Evolutionary conservation across 2,329 filamentous ascomycete species (phyloP).

Genomic region (Pezicula neosporulosa): DNA sequence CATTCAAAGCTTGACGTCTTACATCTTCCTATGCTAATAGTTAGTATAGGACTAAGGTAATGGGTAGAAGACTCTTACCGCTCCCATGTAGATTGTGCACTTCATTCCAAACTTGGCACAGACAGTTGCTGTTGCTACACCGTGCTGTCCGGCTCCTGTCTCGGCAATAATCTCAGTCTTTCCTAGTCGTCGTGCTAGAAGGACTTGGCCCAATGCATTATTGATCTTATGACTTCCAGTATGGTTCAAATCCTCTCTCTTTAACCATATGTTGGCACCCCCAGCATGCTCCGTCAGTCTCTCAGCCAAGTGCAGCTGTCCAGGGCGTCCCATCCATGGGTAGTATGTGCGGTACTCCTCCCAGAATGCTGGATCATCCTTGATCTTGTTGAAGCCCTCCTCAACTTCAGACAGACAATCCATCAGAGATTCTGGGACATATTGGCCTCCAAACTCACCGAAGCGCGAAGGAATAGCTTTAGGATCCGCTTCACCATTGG

Average conservation of each 20-base stretch:
- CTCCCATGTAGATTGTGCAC: conserved; percentile 97
- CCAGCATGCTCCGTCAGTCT: conserved; percentile 85
- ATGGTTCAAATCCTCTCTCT: conserved; percentile 96
- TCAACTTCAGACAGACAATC: conserved; percentile 91
- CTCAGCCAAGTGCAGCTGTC: conserved; percentile 84
- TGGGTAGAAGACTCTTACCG: conserved; percentile 32
- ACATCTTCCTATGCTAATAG: conserved; percentile 67
- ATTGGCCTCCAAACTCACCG: conserved; percentile 94
- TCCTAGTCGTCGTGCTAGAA: conserved; percentile 79
- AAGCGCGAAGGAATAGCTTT: conserved; percentile 77
- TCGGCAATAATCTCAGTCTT: conserved; percentile 98
- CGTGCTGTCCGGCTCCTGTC: conserved; percentile 95
- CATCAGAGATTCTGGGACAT: conserved; percentile 97
- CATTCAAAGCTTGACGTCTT: conserved; percentile 90
- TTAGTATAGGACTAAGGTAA: conserved; percentile 5
- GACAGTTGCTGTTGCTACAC: conserved; percentile 94
- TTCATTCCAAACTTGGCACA: conserved; percentile 98
- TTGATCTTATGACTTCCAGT: conserved; percentile 99
- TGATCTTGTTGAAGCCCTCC: conserved; percentile 82
- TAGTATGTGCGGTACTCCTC: conserved; percentile 95
- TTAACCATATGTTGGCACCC: conserved; percentile 95
- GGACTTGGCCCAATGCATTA: conserved; percentile 90
- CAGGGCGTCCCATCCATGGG: conserved; percentile 93
- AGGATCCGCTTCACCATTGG: conserved; percentile 38
- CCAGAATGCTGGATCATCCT: conserved; percentile 90